phyloP scores from a whole-genome alignment of 1,284 basidiomycete species.

The Grifola frondosa region DNA sequence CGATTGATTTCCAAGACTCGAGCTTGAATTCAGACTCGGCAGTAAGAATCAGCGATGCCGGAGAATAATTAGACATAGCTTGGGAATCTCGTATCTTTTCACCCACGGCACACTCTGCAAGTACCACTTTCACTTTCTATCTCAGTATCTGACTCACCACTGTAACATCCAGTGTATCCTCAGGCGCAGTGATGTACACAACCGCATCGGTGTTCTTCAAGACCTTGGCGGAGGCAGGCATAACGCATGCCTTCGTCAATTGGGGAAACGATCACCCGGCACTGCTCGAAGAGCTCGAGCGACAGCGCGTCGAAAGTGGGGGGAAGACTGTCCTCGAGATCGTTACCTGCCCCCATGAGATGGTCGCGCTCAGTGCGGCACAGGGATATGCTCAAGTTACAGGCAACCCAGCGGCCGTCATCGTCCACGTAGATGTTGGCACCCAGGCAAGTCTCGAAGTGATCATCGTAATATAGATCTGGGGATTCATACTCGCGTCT shows the following conservation, averaged over 20 bases:
- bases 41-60: too few species aligned
- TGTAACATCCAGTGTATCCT: not conserved
- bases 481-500: not conserved
- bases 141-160: too few species aligned
- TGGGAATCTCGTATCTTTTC: too few species aligned
- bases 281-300: conserved; percentile 63
- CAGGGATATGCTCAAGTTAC: conserved; percentile 69
- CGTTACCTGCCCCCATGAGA: conserved; percentile 71
- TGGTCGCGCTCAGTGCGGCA: conserved; percentile 71
- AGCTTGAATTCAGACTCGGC: too few species aligned
- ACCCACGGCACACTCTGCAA: too few species aligned
- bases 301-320: conserved; percentile 43
- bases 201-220: conserved; percentile 60
- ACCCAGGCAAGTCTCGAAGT: conserved; percentile 53
- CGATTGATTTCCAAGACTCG: too few species aligned
- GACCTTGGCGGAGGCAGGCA: conserved; percentile 55
- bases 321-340: conserved; percentile 47
- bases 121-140: too few species aligned
- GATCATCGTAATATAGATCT: not conserved
- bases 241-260: conserved; percentile 72
- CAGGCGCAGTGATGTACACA: conserved; percentile 45
- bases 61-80: too few species aligned
- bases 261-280: conserved; percentile 77
- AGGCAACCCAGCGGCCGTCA: conserved; percentile 65
- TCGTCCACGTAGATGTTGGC: conserved; percentile 73